A percentile compares a stretch with the other conserved stretches of the same genome.
These are phyloP conservation scores for Nemania sp. DNA, from an alignment of 2,329 filamentous ascomycete species.

Conservation along the genomic window DNA sequence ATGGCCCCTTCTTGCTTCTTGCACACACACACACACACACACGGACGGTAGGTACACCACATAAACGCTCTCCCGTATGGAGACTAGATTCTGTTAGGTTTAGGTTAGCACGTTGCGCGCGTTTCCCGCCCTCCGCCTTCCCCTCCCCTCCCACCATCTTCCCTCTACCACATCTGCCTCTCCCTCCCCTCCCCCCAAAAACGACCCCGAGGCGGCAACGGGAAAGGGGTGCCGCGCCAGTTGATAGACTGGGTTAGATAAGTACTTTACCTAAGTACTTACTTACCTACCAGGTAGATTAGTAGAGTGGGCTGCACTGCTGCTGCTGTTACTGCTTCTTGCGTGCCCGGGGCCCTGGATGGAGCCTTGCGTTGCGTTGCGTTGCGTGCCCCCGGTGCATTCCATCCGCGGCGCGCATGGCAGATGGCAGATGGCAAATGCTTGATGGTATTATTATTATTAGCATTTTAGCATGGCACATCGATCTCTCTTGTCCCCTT, in stretches of 20 bases:
- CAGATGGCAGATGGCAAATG: constrained; percentile 13
- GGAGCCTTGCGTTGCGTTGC: not conserved
- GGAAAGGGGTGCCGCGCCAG: constrained; percentile 16
- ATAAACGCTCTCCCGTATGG: too few species aligned
- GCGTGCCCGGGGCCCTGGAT: not conserved
- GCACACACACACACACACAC: not conserved
- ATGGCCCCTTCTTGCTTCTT: not conserved
- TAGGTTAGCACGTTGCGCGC: not conserved
- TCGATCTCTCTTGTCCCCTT: too few species aligned
- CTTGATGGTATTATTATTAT: constrained; percentile 22
- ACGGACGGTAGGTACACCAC: too few species aligned
- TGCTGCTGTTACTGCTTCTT: constrained; percentile 1
- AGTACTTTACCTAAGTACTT: too few species aligned
- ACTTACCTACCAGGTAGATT: too few species aligned
- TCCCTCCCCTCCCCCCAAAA: not conserved
- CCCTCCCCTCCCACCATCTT: too few species aligned
- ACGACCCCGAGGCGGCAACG: constrained; percentile 16
- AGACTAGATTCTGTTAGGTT: too few species aligned
- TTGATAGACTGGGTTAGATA: not conserved
- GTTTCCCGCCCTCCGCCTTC: not conserved
- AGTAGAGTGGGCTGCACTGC: constrained; percentile 1
- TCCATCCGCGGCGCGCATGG: constrained; percentile 2
- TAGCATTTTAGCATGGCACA: too few species aligned
- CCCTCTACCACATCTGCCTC: not conserved
- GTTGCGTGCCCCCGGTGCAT: constrained; percentile 3